A percentile compares a stretch with the other conserved stretches of the same genome.
phyloP scores from a whole-genome alignment of 2,329 filamentous ascomycete species.

The Grosmannia clavigera region DNA sequence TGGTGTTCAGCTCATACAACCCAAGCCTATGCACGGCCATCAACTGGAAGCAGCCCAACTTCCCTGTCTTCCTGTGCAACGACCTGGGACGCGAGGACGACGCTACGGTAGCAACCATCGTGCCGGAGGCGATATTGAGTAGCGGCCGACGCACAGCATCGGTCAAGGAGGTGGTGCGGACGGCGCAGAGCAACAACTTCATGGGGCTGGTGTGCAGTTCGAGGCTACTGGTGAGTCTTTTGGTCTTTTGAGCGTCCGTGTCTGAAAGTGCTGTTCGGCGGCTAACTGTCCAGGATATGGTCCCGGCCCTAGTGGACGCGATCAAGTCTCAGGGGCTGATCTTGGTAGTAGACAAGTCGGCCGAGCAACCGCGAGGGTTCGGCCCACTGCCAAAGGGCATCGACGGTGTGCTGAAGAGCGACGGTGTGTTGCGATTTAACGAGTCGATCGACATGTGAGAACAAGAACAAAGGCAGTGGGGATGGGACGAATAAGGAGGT shows the following conservation, averaged over 20 bases:
- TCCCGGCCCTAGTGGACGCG: constrained; percentile 80
- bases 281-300: constrained; percentile 63
- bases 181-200: constrained; percentile 91
- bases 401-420: constrained; percentile 73
- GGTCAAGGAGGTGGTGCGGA: constrained; percentile 87
- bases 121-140: constrained; percentile 27
- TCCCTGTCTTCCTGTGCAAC: constrained; percentile 90
- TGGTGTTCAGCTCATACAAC: constrained; percentile 93
- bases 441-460: constrained; percentile 69
- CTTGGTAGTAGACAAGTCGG: constrained; percentile 76
- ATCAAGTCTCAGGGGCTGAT: constrained; percentile 92
- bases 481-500: background rate
- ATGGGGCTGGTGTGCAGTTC: constrained; percentile 94
- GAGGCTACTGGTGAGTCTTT: constrained; percentile 60
- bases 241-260: constrained; percentile 20
- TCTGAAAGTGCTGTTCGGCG: background rate
- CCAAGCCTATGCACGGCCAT: constrained; percentile 79
- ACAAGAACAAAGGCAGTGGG: background rate
- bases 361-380: constrained; percentile 32
- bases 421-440: constrained; percentile 85
- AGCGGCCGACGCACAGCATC: constrained; percentile 67
- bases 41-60: constrained; percentile 99
- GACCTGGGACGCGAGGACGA: constrained; percentile 59
- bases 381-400: constrained; percentile 59
- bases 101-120: constrained; percentile 16